A percentile compares a stretch with the other conserved stretches of the same genome.
phyloP scores from a whole-genome alignment of 495 filamentous ascomycete genomes.

The Lophium mytilinum region DNA sequence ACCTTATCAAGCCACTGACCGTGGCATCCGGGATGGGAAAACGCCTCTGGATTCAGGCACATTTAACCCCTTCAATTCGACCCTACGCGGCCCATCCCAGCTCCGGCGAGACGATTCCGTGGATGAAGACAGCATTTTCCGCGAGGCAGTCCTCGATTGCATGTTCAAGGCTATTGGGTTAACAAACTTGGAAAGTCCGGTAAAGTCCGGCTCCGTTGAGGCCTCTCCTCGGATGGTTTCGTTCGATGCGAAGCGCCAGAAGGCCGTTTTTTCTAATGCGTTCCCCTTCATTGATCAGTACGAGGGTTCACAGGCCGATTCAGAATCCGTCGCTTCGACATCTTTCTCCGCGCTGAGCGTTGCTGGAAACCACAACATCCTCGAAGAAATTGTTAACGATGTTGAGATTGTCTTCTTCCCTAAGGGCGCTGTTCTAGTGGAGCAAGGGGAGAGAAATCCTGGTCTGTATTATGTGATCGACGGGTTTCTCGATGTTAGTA shows the following conservation, averaged over 20 bases:
- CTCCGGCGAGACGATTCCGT: slow-evolving; percentile 64
- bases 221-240: slow-evolving; percentile 77
- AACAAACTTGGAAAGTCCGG: slow-evolving; percentile 52
- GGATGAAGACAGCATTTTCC: slow-evolving; percentile 77
- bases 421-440: slow-evolving; percentile 88
- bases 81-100: slow-evolving; percentile 41
- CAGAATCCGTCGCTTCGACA: slow-evolving; percentile 71
- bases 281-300: slow-evolving; percentile 94
- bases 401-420: slow-evolving; percentile 98
- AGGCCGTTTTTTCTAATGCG: slow-evolving; percentile 77
- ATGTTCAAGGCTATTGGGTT: slow-evolving; percentile 93
- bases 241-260: slow-evolving; percentile 76
- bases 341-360: slow-evolving; percentile 52
- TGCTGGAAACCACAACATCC: slow-evolving; percentile 47
- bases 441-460: slow-evolving; percentile 91
- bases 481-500: slow-evolving; percentile 88
- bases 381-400: slow-evolving; percentile 73
- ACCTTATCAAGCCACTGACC: slow-evolving; percentile 31
- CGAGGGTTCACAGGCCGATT: slow-evolving; percentile 78
- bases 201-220: slow-evolving; percentile 65
- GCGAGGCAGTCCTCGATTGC: slow-evolving; percentile 85
- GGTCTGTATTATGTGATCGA: slow-evolving; percentile 97
- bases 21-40: slow-evolving; percentile 21
- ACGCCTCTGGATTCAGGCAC: slow-evolving; percentile 52
- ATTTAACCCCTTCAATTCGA: slow-evolving; percentile 37